A percentile compares a stretch with the other conserved stretches of the same genome.
phyloP scores from a whole-genome alignment of 495 filamentous ascomycete genomes.

The Talaromyces thailandensis region DNA sequence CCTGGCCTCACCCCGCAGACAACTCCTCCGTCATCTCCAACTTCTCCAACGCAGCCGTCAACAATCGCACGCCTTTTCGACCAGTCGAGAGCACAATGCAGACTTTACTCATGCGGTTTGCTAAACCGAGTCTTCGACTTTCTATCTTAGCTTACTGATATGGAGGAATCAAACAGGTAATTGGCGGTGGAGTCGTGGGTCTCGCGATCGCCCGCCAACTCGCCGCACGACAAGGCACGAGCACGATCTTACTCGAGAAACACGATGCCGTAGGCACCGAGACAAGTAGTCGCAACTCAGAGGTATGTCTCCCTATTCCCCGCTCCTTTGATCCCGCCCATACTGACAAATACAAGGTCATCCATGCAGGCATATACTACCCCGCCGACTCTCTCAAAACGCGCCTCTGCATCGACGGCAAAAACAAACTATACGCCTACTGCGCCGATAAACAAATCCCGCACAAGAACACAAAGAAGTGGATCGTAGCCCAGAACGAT shows the following conservation, averaged over 20 bases:
- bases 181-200: constrained; percentile 87
- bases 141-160: constrained; percentile 5
- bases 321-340: neutral
- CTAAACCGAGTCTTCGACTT: neutral
- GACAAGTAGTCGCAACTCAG: constrained; percentile 88
- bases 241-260: constrained; percentile 74
- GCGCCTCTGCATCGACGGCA: constrained; percentile 68
- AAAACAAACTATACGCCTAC: constrained; percentile 66
- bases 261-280: constrained; percentile 75
- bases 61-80: constrained; percentile 25
- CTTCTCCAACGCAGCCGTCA: constrained; percentile 15
- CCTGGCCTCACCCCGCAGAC: neutral
- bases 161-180: constrained; percentile 42
- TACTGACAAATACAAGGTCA: constrained; percentile 48
- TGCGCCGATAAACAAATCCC: constrained; percentile 60
- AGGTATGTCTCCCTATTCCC: constrained; percentile 37
- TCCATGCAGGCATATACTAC: constrained; percentile 95
- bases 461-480: constrained; percentile 74
- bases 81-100: constrained; percentile 24
- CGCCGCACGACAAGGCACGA: constrained; percentile 50
- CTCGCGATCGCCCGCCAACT: constrained; percentile 78
- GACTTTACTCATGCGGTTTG: constrained; percentile 80
- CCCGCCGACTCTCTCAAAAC: constrained; percentile 70
- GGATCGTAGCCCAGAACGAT: constrained; percentile 82
- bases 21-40: neutral